Evolutionary conservation across 129 eudicot species (phyloP), one percentile per base, ranked within the genome.

Genomic region (Pseudognaphalium luteoalbum): DNA sequence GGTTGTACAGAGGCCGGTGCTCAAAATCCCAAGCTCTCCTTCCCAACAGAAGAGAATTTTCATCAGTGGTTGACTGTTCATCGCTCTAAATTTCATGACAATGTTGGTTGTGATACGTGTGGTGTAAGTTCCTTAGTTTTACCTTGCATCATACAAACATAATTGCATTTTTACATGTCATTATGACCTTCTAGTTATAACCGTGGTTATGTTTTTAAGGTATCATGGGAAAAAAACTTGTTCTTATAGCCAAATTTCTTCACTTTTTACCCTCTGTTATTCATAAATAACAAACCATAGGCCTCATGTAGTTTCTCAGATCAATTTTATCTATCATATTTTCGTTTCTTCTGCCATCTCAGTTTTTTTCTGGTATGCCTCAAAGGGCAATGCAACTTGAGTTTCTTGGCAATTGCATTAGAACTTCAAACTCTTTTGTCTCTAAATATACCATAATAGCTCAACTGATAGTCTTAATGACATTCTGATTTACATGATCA

Each of bases 31-130:
- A 76, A 50, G 34, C 30, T 76, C n/a, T 75, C 86, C 7, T 54
- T 82, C 39, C 72, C 85, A 15, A 35, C 86, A 32, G 85, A 76
- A 41, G 92, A 81, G 37, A 77, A 74, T 73, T 66, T 78, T 76
- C 77, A 68, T 29, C 81, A 84, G 34, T 82, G 83, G 87, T 87
- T 75, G 87, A 73, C 62, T 14, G 78, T 73, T 28, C 73, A 79
- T 78, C 74, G 67, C 42, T 68, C 86, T 20, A 85, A 83, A 1
- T 81, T 79, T 65, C 97, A 91, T 66, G n/a, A 59, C 50, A 78
- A 80, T 73, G 81, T 70, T 77, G 97, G 95, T 72, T 88, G 95
- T 80, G 97, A 91, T 80, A 77, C 79, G 82, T 91, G 97, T 63
- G 97, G 95, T 80, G 95, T 91, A 88, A 76, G 82, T 68, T 74